Evolutionary conservation across 495 filamentous ascomycete species (phyloP), one percentile per base, ranked within the genome.

Genomic region (Endocarpon pusillum): DNA sequence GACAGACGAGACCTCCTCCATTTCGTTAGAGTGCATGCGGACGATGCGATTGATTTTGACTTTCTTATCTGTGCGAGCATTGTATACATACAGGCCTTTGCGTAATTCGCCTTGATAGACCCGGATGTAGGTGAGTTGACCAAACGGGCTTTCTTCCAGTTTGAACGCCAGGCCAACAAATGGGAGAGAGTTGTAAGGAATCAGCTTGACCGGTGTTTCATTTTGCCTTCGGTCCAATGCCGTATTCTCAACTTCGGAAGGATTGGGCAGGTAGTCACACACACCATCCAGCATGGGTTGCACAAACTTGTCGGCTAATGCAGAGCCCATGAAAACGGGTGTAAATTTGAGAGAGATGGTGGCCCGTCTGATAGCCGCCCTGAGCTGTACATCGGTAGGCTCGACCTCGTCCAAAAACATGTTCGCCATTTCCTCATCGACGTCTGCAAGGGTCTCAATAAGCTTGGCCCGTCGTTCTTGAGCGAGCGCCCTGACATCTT

Each of bases 11-110:
- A 92, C 80, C 42, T 99, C 91, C 57, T 96, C 91, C 91, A 99
- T 89, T 51, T 99, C 91, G 51, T 96, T 94, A 21, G 85, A 93
- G 64, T 99, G 91, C 91, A 99, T 99, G 29, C 91, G 81, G 31
- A 99, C 91, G 47, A 99, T 99, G 45, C 86, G 78, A 15, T 91
- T 91, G 38, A 96, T 74, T 57, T 92, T 89, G 51, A 99, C 76
- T 60, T 89, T 96, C 67, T 96, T 94, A 52, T 82, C 75, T 33
- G 69, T 84, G 40, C 87, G 77, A 7, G 89, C 82, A 50, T 99
- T 99, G 71, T 76, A 94, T 21, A 99, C 73, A 51, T 82, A 78
- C 46, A 76, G 64, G 26, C 84, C 80, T 66, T 91, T 96, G 55
- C 68, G 79, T 38, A 99, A 59, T 15, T 71, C 70, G 41, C 91